Evolutionary conservation across 306 rosid genomes (phyloP), one percentile per base, ranked within the genome.

Genomic region (Argentina anserina): DNA sequence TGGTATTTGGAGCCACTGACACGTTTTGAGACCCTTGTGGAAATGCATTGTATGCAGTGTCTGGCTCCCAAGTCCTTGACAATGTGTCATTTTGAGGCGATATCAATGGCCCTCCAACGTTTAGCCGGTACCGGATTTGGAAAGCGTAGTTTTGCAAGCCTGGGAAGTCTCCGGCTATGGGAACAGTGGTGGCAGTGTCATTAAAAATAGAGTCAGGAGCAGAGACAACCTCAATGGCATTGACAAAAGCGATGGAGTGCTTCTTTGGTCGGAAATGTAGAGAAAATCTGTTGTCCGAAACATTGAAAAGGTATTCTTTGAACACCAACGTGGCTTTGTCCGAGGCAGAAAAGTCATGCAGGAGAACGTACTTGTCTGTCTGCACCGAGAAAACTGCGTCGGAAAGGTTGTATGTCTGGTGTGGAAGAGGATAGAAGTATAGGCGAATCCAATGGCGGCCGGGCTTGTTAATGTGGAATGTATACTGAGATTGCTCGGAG

Each of bases 381-480:
- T 84, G 69, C 82, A 90, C 90, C 2, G 83, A 49, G 81, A 90
- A 90, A 40, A 82, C 80, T 1, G 93, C 90, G 31, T 49, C 69
- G 13, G 80, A 62, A 29, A 93, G 89, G 82, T 90, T 82, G 28
- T 79, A 85, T 0, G 83, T 66, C 28, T 84, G 73, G 70, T 87
- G 75, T 2, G 79, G 73, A 39, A 93, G 79, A 33, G 97, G 89
- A 77, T 73, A 86, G 84, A 90, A 90, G 88, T 89, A 87, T 20
- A 93, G 97, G 20, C 98, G 96, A 70, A 93, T 25, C 88, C 90
- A 93, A 69, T 90, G 84, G 40, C 84, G 41, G 31, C 94, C 96
- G 0, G 82, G 14, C 33, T 82, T 78, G 34, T 97, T 78, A 40
- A 93, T 82, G 77, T 82, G 84, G 71, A 89, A 93, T 2, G 82